Conservation (phyloP, 495 filamentous ascomycete genomes). For the Cladorrhinum samala region DNA sequence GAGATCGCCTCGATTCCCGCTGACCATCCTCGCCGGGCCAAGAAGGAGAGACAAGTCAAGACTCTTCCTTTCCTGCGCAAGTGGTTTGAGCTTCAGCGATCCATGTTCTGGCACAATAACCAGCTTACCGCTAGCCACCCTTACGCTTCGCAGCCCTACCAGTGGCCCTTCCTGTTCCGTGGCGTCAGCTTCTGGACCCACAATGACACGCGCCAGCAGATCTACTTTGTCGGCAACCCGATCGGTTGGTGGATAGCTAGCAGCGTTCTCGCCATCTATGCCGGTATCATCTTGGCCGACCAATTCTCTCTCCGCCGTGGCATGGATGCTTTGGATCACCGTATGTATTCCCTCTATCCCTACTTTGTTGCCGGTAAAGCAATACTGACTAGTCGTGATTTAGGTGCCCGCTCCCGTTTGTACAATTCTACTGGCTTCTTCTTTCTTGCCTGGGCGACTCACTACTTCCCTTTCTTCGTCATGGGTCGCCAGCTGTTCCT, state of each 20-base stretch:
- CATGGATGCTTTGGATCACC: constrained; percentile 85
- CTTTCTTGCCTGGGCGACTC: constrained; percentile 94
- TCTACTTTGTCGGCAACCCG: constrained; percentile 97
- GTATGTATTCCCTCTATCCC: constrained; percentile 50
- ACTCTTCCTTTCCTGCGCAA: constrained; percentile 82
- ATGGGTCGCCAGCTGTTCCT: constrained; percentile 98
- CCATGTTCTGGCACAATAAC: constrained; percentile 99
- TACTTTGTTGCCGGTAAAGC: not conserved
- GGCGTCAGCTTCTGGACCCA: constrained; percentile 99
- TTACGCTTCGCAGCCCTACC: constrained; percentile 88
- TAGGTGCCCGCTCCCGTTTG: constrained; percentile 82
- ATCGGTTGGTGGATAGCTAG: constrained; percentile 96
- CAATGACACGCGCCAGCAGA: constrained; percentile 91
- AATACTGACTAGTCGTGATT: constrained; percentile 14
- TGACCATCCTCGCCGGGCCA: constrained; percentile 62
- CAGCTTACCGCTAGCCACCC: constrained; percentile 94
- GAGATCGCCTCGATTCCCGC: constrained; percentile 73
- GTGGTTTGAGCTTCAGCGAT: constrained; percentile 92
- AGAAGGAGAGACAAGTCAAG: constrained; percentile 71
- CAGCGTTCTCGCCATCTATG: constrained; percentile 86
- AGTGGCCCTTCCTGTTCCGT: constrained; percentile 94
- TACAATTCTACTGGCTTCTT: constrained; percentile 99
- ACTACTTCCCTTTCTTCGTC: constrained; percentile 96
- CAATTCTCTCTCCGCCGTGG: constrained; percentile 88
- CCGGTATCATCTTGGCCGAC: constrained; percentile 85